Base-by-base conservation (phyloP, 2,329 filamentous ascomycete genomes). In the Pseudofabraea citricarpa region DNA sequence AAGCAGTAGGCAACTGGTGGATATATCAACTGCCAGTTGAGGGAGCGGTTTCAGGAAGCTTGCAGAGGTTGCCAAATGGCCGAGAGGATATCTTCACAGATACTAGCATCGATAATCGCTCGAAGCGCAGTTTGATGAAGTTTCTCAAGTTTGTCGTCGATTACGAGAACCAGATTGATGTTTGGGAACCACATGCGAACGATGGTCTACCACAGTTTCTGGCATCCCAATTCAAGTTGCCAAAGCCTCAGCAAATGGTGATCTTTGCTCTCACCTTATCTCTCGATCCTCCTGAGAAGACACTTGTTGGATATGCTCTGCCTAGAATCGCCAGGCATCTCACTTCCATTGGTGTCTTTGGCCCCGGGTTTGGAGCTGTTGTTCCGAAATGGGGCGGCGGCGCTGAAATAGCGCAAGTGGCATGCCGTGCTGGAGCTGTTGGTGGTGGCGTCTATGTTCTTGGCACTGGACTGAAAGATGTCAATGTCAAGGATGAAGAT, bases 1-100 rank as follows among this genome's bases (percentile, higher is more conserved):
- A 93, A 49, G 89, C 91, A 21, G 87, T 97, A 20, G 91, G 91
- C 20, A 91, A 87, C 44, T 97, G 91, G 79, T 96, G 86, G 76
- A 80, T 96, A 43, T 83, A 83, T 59, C 50, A 55, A 18, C 40
- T 12, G 13, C 23, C 44, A 24, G 40, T 53, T 19, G 32, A 36
- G 27, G 49, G 32, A 31, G 44, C 43, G 22, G 50, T 54, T 12
- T 52, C 56, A 13, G 54, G 52, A 20, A 56, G 54, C 7, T 68
- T 95, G 26, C 70, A 75, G 40, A 85, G 85, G 45, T 86, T 97
- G 40, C 91, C 93, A 1, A 90, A 87, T 50, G 90, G 87, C 21
- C 81, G 91, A 52, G 91, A 98, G 67, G 91, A 96, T 66, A 81
- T 97, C 35, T 96, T 96, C 63, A 79, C 83, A 37, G 85, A 89